Conservation (phyloP, 2,329 filamentous ascomycete genomes). For the Penicillium sp. region DNA sequence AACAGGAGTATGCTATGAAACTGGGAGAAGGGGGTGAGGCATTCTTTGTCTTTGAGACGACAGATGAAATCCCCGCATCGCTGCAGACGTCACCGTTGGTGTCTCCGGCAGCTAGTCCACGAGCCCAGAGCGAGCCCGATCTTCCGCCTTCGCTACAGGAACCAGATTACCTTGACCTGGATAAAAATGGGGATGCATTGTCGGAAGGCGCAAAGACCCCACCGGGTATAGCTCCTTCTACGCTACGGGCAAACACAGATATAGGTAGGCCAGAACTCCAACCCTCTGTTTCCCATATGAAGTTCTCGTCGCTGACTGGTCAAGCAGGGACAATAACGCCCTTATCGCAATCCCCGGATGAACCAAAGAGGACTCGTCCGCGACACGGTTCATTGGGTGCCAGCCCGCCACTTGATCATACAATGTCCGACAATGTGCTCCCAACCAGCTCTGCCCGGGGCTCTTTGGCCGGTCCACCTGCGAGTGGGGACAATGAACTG, state of each 20-base stretch:
- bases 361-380: slow-evolving; percentile 26
- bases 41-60: slow-evolving; percentile 98
- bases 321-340: slow-evolving; percentile 38
- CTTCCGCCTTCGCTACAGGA: slow-evolving; percentile 43
- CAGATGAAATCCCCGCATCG: slow-evolving; percentile 83
- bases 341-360: slow-evolving; percentile 39
- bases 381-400: slow-evolving; percentile 30
- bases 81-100: slow-evolving; percentile 92
- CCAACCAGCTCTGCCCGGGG: slow-evolving; percentile 39
- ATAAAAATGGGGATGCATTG: slow-evolving; percentile 22
- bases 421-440: slow-evolving; percentile 54
- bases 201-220: slow-evolving; percentile 26
- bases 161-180: slow-evolving; percentile 51
- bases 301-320: neutral
- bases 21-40: slow-evolving; percentile 95
- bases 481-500: slow-evolving; percentile 12
- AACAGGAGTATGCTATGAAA: slow-evolving; percentile 97
- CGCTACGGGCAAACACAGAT: slow-evolving; percentile 46
- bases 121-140: slow-evolving; percentile 32
- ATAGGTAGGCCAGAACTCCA: slow-evolving; percentile 34
- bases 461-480: slow-evolving; percentile 7
- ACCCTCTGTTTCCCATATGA: neutral
- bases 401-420: slow-evolving; percentile 46
- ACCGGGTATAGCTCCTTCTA: slow-evolving; percentile 28
- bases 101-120: slow-evolving; percentile 82